Percentiles rank a stretch among this genome's conserved stretches.
Evolutionary conservation across 1,139 yeast genomes (phyloP).

Genomic region (Sugiyamaella xylanicola): DNA sequence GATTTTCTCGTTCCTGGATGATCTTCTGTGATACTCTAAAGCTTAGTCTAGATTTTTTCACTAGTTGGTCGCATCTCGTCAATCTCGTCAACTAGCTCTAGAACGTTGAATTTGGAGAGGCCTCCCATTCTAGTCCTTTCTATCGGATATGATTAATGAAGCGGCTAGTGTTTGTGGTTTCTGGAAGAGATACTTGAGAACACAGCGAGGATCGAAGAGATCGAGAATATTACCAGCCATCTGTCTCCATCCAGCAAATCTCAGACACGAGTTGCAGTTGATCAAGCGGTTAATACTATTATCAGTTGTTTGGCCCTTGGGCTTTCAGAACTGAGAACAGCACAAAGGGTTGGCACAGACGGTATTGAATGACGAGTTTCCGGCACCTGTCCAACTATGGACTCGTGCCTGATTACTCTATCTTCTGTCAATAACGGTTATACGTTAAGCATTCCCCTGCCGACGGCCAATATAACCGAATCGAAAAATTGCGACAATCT

Average conservation of each 20-base stretch:
- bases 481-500: neutral
- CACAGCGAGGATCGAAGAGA: neutral
- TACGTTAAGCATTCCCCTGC: constrained; percentile 1
- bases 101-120: neutral
- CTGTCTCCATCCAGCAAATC: neutral
- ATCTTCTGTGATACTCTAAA: neutral
- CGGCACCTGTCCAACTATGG: neutral
- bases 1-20: neutral
- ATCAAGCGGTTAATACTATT: no score
- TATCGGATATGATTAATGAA: no score
- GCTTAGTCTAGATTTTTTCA: neutral
- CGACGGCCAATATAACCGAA: neutral
- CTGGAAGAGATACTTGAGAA: no score
- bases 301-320: no score
- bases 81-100: neutral
- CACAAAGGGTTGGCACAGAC: no score
- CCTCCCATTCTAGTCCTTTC: no score
- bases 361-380: no score
- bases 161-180: no score
- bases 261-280: neutral
- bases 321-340: no score
- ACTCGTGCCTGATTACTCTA: neutral
- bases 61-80: no score
- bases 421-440: neutral
- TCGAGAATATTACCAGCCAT: neutral